These are phyloP conservation scores for Cladophialophora exuberans DNA, from an alignment of 2,329 filamentous ascomycete genomes.

Conservation along the genomic window DNA sequence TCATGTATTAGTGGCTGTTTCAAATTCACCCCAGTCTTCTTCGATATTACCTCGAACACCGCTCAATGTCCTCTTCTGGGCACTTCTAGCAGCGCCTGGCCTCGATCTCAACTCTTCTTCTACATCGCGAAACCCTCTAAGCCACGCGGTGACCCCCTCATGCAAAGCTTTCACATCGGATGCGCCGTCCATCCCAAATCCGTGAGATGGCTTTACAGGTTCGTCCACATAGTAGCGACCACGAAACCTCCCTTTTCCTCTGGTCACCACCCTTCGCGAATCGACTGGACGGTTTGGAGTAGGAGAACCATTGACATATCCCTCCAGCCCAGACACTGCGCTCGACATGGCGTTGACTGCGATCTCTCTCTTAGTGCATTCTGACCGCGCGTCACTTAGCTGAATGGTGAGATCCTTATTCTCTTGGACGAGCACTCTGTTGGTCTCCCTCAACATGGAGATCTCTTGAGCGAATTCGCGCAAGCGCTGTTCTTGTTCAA, in stretches of 20 bases:
- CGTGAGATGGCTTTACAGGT: neutral
- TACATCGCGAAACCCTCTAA: constrained; percentile 48
- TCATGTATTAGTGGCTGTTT: constrained; percentile 25
- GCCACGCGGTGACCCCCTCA: constrained; percentile 47
- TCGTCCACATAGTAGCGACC: constrained; percentile 34
- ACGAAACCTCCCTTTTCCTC: constrained; percentile 35
- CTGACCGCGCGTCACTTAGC: constrained; percentile 15
- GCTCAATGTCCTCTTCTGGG: neutral
- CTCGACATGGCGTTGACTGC: constrained; percentile 35
- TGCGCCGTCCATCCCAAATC: constrained; percentile 6
- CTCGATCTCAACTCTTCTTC: constrained; percentile 42
- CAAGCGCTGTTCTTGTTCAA: constrained; percentile 27
- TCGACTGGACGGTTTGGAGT: constrained; percentile 11
- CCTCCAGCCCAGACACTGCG: constrained; percentile 34
- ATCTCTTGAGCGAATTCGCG: constrained; percentile 28
- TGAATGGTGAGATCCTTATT: constrained; percentile 24
- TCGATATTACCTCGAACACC: constrained; percentile 3
- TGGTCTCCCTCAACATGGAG: constrained; percentile 20
- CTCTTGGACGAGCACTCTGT: constrained; percentile 23
- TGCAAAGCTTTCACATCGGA: constrained; percentile 29
- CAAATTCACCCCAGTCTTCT: constrained; percentile 35
- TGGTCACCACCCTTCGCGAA: constrained; percentile 22
- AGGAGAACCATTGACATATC: constrained; percentile 34
- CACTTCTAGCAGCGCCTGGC: neutral
- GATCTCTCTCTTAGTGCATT: constrained; percentile 28